These are phyloP conservation scores for Moniliella sp. DNA, from an alignment of 1,284 basidiomycete species.

Conservation along the genomic window DNA sequence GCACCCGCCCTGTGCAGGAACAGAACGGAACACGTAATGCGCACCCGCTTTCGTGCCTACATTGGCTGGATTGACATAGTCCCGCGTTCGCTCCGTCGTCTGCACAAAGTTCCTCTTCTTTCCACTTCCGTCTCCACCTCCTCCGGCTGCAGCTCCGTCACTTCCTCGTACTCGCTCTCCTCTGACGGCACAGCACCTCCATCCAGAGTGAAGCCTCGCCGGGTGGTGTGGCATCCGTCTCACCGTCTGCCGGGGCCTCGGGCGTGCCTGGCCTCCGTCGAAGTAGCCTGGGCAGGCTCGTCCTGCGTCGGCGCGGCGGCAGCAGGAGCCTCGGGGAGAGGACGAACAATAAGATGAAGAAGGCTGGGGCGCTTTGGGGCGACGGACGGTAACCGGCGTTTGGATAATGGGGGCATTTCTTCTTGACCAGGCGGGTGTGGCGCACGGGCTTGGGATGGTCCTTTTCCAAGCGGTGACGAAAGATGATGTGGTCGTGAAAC, in stretches of 20 bases:
- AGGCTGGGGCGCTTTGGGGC: too few relatives aligned
- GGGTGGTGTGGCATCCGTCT: too few relatives aligned
- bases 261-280: too few relatives aligned
- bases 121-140: constrained; percentile 27
- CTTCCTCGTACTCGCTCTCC: constrained; percentile 4
- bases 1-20: constrained; percentile 75
- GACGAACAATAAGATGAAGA: too few relatives aligned
- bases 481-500: constrained; percentile 92
- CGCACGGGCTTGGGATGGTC: constrained; percentile 17
- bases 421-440: constrained; percentile 15
- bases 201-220: too few relatives aligned
- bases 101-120: constrained; percentile 15
- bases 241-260: too few relatives aligned
- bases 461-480: constrained; percentile 43
- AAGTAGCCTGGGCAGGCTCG: too few relatives aligned
- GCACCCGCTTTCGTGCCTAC: constrained; percentile 77
- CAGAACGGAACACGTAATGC: constrained; percentile 65
- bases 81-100: constrained; percentile 11
- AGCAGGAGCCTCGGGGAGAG: too few relatives aligned
- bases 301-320: too few relatives aligned
- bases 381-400: too few relatives aligned
- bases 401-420: too few relatives aligned
- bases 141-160: constrained; percentile 15
- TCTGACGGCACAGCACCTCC: too few relatives aligned
- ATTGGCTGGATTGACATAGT: constrained; percentile 57